Base-by-base conservation (phyloP, 345 rosid species). In the Lumnitzera racemosa region DNA sequence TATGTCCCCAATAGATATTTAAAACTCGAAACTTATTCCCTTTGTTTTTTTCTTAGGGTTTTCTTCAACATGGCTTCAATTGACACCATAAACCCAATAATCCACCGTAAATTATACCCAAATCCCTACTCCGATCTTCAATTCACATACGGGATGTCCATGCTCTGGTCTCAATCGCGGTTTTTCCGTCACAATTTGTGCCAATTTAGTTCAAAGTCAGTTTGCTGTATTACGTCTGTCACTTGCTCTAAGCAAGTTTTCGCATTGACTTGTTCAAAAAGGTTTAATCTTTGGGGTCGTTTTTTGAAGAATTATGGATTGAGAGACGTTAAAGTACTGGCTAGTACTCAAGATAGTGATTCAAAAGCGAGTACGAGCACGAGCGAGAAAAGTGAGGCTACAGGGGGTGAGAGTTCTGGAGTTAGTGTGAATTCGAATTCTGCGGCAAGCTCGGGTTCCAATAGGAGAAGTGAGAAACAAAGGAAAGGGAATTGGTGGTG, bases 311-410 rank as follows among this genome's bases (percentile, higher is more conserved):
- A 46, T 24, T 61, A 65, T 64, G 73, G 68, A 51, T 49, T 73
- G 29, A 74, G 62, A 29, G 84, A 73, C 51, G 59, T 70, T 15
- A 72, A 70, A 57, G 63, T 66, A 20, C 61, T 81, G 57, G 88
- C 87, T n/a, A 76, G 72, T 57, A 80, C 89, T 67, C 85, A 85
- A 72, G 99, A 88, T 15, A 72, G 79, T 16, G 97, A 88, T 63
- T 71, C 94, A 16, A 49, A 55, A 15, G 43, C 67, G 43, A 61
- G 61, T 29, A 49, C 66, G 51, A 36, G 43, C 10, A 5, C 43
- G 43, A 56, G 50, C 43, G 67, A 68, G 67, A 57, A 68, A 54
- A 56, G 67, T 36, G 72, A 68, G 6, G 67, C 72, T 15, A 68
- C 58, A 49, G 65, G 72, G n/a, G 70, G 78, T 58, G 89, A 86